Evolutionary conservation across 352 stramenopile genomes (phyloP), one percentile per base, ranked within the genome.

Genomic region (Globisporangium rhizosaccharum): DNA sequence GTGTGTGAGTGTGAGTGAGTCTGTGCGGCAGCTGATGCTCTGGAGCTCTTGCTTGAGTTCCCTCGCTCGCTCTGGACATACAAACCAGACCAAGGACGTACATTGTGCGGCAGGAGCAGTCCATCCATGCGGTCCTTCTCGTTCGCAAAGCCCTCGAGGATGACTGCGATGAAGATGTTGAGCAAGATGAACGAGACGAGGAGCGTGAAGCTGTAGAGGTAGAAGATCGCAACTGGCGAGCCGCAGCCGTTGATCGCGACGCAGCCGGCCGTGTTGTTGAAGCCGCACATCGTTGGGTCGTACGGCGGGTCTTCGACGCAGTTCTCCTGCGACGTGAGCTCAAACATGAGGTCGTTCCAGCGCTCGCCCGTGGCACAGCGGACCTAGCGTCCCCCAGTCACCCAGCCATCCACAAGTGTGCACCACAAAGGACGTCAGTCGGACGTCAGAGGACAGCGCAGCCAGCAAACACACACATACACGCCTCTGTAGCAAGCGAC

Each of bases 271-370:
- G 66, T 57, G 53, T 73, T 73, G 36, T 63, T 81, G 55, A 90
- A 82, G 3, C 78, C 79, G 56, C 83, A 94, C 53, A 88, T 78
- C 7, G 68, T 51, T 4, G 70, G 57, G 48, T 92, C 65, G 56
- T 80, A 81, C 47, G 62, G 33, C 9, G 73, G 78, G 30, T 92
- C 80, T 48, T 62, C 14, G 14, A 62, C 56, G 39, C 74, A 89
- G 23, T 75, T 58, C 4, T 80, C 59, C 50, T 79, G 64, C 25
- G 72, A 73, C 14, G 86, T 74, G 4, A 97, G 66, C 49, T 94
- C 88, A 64, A 90, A 87, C 85, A 98, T 97, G 56, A 97, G 73
- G 26, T 86, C 75, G 63, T 97, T 96, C 90, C 92, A 98, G 15
- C 79, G 79, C 64, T 98, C 92, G 15, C 93, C 93, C 1, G 93